Percentiles rank a stretch among this genome's conserved stretches.
Conservation (phyloP, 371 early-diverging fungal genomes). For the Haplosporangium sp. region DNA sequence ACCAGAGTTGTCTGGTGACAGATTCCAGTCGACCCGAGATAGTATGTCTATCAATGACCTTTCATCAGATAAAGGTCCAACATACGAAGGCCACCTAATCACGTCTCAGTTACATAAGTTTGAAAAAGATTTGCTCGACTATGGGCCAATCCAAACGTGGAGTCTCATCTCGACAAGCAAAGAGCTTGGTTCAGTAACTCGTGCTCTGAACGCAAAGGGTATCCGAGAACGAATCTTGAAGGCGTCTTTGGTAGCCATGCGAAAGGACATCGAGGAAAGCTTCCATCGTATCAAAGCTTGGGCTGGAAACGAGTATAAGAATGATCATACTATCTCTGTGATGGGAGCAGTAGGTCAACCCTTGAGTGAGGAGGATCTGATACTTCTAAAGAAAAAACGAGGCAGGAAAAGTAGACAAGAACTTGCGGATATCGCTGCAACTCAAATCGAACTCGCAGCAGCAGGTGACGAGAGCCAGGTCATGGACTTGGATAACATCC, state of each 20-base stretch:
- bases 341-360: conserved; percentile 44
- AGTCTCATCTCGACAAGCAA: conserved; percentile 46
- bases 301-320: conserved; percentile 33
- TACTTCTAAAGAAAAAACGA: conserved; percentile 36
- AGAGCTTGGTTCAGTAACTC: conserved; percentile 45
- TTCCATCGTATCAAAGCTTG: conserved; percentile 33
- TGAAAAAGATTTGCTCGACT: conserved; percentile 41
- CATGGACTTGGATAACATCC: conserved; percentile 29
- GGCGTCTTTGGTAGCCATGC: conserved; percentile 40
- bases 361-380: conserved; percentile 28
- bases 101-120: background rate
- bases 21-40: conserved; percentile 12
- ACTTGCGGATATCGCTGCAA: conserved; percentile 54
- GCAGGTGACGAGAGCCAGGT: conserved; percentile 6
- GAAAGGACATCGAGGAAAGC: conserved; percentile 44
- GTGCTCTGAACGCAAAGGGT: conserved; percentile 48
- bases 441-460: conserved; percentile 17
- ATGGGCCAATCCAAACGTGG: conserved; percentile 50
- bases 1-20: conserved; percentile 37
- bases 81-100: background rate
- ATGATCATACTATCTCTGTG: conserved; percentile 23
- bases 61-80: conserved; percentile 1
- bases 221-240: conserved; percentile 46
- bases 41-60: conserved; percentile 48
- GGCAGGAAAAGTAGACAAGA: conserved; percentile 53